Evolutionary conservation across 2,329 filamentous ascomycete species (phyloP), one percentile per base, ranked within the genome.

Genomic region (Ascochyta pisi): DNA sequence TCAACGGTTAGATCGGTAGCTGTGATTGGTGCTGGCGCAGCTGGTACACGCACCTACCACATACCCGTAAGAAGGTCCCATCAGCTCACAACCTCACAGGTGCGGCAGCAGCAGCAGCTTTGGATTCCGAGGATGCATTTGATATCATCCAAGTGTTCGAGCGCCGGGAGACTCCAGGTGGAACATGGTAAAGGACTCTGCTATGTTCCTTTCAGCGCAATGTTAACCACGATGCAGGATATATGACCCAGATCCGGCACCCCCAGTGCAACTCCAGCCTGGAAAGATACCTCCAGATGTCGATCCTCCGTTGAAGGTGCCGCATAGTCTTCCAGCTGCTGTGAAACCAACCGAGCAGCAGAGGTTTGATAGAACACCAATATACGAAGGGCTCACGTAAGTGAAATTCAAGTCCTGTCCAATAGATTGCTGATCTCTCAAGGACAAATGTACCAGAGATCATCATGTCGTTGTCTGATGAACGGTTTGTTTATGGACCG

Each of bases 381-480:
- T 85, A 3, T 85, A 85, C 54, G 71, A 77, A 3, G 78, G 76
- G 12, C 67, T 85, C 26, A 84, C 82, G 82, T 83, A 61, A 72
- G 79, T 58, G 19, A 6, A 9, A 19, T 3, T 35, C 16, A 4
- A 8, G 15, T 6, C 1, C 15, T 16, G 1, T n/a, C 33, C 8
- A 16, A 16, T 8, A 9, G 38, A 23, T 1, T 3, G n/a, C 54
- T 60, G 7, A 60, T 27, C 50, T 10, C 29, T 6, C 7, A 13
- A 78, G 83, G 1, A 86, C 84, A 1, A 86, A 86, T 44, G 82
- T 86, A 0, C 83, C 83, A 0, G 79, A 82, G 35, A 80, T 84
- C 31, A 82, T 82, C 22, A 85, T 85, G 83, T 78, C 75, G 4
- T 84, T 85, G 60, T 84, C 83, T 0, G 83, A 85, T 54, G 42